Evolutionary conservation across 345 rosid species (phyloP).

Genomic region (Salix koriyanagi): DNA sequence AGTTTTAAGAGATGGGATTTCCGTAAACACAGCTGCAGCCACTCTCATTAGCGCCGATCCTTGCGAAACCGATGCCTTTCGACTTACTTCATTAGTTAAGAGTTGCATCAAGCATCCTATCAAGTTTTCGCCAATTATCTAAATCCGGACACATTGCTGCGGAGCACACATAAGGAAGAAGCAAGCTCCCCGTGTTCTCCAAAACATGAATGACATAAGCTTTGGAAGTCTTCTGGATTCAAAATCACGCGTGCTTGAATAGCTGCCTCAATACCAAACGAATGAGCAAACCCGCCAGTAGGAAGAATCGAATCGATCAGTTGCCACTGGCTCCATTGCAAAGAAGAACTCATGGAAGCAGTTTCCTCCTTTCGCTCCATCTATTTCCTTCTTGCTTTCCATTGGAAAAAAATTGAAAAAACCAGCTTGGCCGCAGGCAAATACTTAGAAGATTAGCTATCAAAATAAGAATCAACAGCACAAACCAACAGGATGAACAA

Average conservation of each 20-base stretch:
- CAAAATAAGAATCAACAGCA: too few species aligned
- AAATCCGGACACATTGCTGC: slow-evolving; percentile 42
- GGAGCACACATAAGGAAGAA: slow-evolving; percentile 74
- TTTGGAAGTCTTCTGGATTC: slow-evolving; percentile 44
- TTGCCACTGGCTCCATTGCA: slow-evolving; percentile 93
- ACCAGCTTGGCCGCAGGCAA: too few species aligned
- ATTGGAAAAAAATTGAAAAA: too few species aligned
- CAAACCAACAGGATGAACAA: too few species aligned
- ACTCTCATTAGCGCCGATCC: slow-evolving; percentile 78
- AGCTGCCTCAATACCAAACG: slow-evolving; percentile 82
- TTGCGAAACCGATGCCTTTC: slow-evolving; percentile 70
- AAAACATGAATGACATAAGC: slow-evolving; percentile 43
- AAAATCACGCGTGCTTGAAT: slow-evolving; percentile 55
- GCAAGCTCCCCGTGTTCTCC: slow-evolving; percentile 68
- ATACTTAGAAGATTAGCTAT: too few species aligned
- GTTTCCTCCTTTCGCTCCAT: neutral
- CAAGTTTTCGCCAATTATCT: slow-evolving; percentile 49
- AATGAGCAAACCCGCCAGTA: slow-evolving; percentile 89
- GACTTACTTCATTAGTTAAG: slow-evolving; percentile 68
- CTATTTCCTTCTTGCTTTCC: slow-evolving; percentile 11
- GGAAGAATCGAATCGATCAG: slow-evolving; percentile 85
- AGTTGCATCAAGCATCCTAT: slow-evolving; percentile 54
- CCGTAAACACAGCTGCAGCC: slow-evolving; percentile 62
- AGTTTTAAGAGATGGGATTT: slow-evolving; percentile 48
- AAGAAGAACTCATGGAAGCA: neutral